Conservation (phyloP, 306 rosid species). For the Quercus wislizeni region DNA sequence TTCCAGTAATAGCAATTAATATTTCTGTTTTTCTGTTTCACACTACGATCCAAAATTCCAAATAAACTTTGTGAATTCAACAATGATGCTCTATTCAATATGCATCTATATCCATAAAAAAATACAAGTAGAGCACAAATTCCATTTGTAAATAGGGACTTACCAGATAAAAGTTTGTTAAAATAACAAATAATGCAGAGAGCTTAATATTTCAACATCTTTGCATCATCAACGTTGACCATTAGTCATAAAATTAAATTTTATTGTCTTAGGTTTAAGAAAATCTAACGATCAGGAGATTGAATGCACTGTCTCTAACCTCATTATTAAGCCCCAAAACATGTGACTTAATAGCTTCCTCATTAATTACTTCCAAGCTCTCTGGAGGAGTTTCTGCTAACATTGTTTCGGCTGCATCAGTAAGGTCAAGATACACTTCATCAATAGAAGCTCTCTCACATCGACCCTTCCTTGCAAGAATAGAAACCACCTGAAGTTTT, state of each 20-base stretch:
- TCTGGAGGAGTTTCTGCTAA: conserved; percentile 68
- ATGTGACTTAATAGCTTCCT: conserved; percentile 82
- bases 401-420: conserved; percentile 81
- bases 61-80: neutral
- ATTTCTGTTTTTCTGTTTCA: neutral
- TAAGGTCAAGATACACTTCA: conserved; percentile 93
- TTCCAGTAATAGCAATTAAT: neutral
- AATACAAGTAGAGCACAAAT: neutral
- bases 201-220: neutral
- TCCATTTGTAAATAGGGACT: neutral
- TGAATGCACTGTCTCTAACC: conserved; percentile 44
- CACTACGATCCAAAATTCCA: neutral
- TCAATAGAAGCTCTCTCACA: conserved; percentile 99
- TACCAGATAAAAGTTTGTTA: neutral
- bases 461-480: conserved; percentile 77
- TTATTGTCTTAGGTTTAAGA: conserved; percentile 6
- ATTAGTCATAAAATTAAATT: neutral
- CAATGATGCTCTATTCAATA: neutral
- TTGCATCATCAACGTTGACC: neutral
- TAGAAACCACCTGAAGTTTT: conserved; percentile 62
- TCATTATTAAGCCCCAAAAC: conserved; percentile 63
- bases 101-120: neutral
- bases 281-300: conserved; percentile 1
- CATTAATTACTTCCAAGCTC: conserved; percentile 45
- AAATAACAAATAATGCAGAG: neutral